Conservation (phyloP, 2,329 filamentous ascomycete species). For the Pseudophaeomoniella oleicola region DNA sequence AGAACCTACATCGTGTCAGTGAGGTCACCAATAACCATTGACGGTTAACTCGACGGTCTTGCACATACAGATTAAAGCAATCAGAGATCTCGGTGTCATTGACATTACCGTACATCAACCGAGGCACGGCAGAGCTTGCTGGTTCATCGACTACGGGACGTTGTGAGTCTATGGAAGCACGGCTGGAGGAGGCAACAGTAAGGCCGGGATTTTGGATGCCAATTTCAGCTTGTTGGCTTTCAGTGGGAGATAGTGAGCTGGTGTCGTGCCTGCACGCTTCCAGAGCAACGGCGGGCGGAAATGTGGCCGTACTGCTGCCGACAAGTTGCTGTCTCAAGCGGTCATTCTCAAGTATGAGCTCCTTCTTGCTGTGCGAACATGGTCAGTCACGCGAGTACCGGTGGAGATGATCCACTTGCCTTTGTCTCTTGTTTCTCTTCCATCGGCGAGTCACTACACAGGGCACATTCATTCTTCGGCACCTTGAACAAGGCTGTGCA, state of each 20-base stretch:
- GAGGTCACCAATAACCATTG: too few species aligned
- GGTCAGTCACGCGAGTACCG: too few species aligned
- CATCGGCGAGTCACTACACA: constrained; percentile 3
- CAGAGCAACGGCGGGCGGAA: too few species aligned
- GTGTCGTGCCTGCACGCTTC: too few species aligned
- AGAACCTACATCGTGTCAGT: constrained; percentile 1
- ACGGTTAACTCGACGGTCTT: too few species aligned
- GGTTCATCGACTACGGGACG: constrained; percentile 1
- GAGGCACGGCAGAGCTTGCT: neutral
- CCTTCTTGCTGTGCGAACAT: constrained; percentile 4
- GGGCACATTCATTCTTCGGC: constrained; percentile 4
- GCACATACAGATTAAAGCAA: constrained; percentile 4
- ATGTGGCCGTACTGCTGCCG: neutral
- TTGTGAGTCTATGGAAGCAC: neutral
- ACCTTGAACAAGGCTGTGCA: constrained; percentile 3
- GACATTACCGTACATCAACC: constrained; percentile 3
- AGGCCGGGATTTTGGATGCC: neutral
- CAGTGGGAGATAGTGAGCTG: constrained; percentile 1
- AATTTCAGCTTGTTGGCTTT: neutral
- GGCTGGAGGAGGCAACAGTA: neutral
- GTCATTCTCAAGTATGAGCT: constrained; percentile 4
- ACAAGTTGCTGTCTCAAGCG: constrained; percentile 4
- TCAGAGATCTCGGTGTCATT: constrained; percentile 2
- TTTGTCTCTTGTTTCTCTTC: constrained; percentile 3
- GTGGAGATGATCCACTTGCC: constrained; percentile 1